phyloP scores from a whole-genome alignment of 2,329 filamentous ascomycete genomes.

The Corinectria fuckeliana region DNA sequence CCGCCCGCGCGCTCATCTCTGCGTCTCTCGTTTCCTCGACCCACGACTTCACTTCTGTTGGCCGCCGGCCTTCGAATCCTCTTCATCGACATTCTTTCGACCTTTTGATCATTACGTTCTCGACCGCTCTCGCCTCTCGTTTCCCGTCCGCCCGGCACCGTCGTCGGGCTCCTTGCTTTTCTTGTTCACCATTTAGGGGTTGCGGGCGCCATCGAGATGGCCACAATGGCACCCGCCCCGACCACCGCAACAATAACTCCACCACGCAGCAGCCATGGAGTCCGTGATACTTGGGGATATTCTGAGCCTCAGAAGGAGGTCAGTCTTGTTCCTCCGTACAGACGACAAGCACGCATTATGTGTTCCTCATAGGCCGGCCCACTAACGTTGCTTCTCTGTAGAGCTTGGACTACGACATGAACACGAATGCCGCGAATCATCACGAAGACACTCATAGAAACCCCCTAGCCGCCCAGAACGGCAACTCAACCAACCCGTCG shows the following conservation, averaged over 20 bases:
- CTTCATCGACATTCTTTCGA: neutral
- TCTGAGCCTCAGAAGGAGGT: slow-evolving; percentile 46
- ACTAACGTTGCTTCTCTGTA: slow-evolving; percentile 25
- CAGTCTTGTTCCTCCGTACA: slow-evolving; percentile 27
- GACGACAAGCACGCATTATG: neutral
- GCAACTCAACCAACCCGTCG: slow-evolving; percentile 32
- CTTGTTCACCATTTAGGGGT: slow-evolving; percentile 29
- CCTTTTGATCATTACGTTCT: neutral
- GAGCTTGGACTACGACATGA: slow-evolving; percentile 30
- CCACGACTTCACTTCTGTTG: neutral
- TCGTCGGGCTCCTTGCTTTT: slow-evolving; percentile 1
- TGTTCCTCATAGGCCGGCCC: neutral
- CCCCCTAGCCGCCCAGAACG: slow-evolving; percentile 32
- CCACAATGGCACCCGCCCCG: slow-evolving; percentile 59
- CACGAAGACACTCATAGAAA: slow-evolving; percentile 30
- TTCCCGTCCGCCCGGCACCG: neutral
- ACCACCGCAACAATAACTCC: slow-evolving; percentile 56
- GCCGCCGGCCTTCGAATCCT: neutral
- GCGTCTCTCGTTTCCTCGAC: slow-evolving; percentile 18
- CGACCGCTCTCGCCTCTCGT: slow-evolving; percentile 2
- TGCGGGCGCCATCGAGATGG: slow-evolving; percentile 51
- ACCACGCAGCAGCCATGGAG: slow-evolving; percentile 57
- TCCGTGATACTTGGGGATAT: slow-evolving; percentile 54
- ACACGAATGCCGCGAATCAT: slow-evolving; percentile 13
- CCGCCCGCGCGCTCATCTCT: slow-evolving; percentile 10